Conservation (phyloP, 768 basidiomycete species). For the Lentinula guzmanii region DNA sequence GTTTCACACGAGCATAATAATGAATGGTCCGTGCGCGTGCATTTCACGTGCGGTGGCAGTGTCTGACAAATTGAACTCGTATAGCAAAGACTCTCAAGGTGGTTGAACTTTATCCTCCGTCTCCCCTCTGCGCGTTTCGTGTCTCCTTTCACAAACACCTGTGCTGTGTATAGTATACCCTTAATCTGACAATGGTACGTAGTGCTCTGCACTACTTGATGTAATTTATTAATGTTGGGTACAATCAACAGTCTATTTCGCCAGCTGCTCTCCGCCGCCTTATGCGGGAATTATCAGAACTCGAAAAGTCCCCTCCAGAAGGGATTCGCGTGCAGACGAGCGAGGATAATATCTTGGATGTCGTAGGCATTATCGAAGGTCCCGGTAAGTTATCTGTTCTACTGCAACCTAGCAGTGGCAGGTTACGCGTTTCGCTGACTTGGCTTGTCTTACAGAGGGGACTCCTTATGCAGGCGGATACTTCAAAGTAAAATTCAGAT, state of each 20-base stretch:
- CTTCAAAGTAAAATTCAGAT: constrained; percentile 76
- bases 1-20: neutral
- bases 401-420: neutral
- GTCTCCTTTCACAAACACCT: neutral
- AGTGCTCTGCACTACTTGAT: neutral
- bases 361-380: constrained; percentile 85
- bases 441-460: constrained; percentile 32
- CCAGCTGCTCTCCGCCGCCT: constrained; percentile 74
- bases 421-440: constrained; percentile 5
- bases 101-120: neutral
- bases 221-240: neutral
- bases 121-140: neutral
- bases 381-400: constrained; percentile 55
- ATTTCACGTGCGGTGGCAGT: neutral
- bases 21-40: neutral
- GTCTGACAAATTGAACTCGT: neutral
- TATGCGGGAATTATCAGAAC: constrained; percentile 79
- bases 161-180: neutral
- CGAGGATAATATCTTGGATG: constrained; percentile 85
- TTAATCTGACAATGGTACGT: constrained; percentile 1
- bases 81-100: neutral
- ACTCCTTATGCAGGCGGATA: constrained; percentile 67
- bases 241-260: constrained; percentile 27
- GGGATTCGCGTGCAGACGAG: constrained; percentile 85
- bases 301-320: constrained; percentile 80